Conservation (phyloP, 1,284 basidiomycete species). For the Ustilago hordei region DNA sequence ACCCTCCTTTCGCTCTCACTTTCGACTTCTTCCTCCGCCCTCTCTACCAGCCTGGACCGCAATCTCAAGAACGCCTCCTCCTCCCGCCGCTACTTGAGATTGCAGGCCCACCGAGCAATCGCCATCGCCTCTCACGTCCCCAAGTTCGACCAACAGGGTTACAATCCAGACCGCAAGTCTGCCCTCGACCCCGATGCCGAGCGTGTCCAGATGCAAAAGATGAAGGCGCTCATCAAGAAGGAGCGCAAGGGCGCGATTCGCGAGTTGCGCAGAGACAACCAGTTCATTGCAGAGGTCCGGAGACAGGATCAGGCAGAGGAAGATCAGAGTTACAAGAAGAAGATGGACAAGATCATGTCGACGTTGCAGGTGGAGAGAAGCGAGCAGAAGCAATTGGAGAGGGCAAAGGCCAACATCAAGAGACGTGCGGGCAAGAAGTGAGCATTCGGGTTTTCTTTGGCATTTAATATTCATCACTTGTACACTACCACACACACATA, state of each 20-base stretch:
- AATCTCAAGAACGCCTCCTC: conserved; percentile 78
- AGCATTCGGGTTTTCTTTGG: neutral
- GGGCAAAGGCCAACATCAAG: conserved; percentile 73
- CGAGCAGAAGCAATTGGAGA: conserved; percentile 89
- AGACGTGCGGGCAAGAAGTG: conserved; percentile 54
- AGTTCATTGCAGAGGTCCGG: conserved; percentile 81
- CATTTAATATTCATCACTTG: conserved; percentile 1
- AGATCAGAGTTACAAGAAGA: conserved; percentile 76
- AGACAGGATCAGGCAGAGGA: conserved; percentile 85
- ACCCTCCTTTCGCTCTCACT: conserved; percentile 38
- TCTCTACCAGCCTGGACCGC: conserved; percentile 72
- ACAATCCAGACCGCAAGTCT: conserved; percentile 81
- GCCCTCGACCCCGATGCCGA: conserved; percentile 90
- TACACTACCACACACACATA: conserved; percentile 4
- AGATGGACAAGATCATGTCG: conserved; percentile 77
- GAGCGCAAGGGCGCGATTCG: conserved; percentile 96
- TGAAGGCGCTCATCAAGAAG: conserved; percentile 90
- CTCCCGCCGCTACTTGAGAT: conserved; percentile 80
- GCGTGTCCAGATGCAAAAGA: conserved; percentile 85
- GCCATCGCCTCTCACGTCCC: conserved; percentile 93
- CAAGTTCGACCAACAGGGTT: conserved; percentile 85
- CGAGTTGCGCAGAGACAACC: conserved; percentile 93
- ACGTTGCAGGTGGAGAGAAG: conserved; percentile 89
- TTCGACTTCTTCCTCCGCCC: conserved; percentile 27
- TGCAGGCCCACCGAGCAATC: conserved; percentile 96